Percentiles rank a stretch among this genome's conserved stretches.
These are phyloP conservation scores for Hypoxylon sp. DNA, from an alignment of 2,329 filamentous ascomycete genomes.

Conservation along the genomic window DNA sequence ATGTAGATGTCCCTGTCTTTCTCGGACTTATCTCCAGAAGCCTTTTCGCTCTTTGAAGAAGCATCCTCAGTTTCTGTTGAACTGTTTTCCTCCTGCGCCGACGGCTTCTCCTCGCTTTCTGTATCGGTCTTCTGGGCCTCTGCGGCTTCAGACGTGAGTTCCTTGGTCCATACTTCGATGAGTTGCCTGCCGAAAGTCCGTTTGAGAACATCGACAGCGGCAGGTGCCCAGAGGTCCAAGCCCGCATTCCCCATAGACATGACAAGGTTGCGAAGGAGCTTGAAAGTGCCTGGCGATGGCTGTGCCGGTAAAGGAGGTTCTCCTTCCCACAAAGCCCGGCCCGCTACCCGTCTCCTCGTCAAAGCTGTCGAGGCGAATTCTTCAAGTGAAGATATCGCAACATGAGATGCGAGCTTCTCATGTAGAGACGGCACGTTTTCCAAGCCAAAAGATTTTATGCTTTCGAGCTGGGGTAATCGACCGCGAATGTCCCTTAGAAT, in stretches of 20 bases:
- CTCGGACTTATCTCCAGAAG: constrained; percentile 26
- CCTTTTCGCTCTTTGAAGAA: constrained; percentile 27
- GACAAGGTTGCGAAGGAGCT: constrained; percentile 75
- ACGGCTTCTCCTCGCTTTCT: constrained; percentile 27
- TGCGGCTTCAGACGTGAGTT: constrained; percentile 53
- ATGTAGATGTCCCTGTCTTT: constrained; percentile 62
- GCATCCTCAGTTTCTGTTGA: constrained; percentile 33
- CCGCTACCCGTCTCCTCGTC: constrained; percentile 64
- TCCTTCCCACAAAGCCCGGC: constrained; percentile 83
- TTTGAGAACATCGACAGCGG: constrained; percentile 74
- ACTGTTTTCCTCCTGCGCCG: constrained; percentile 36
- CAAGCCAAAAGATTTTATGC: constrained; percentile 68
- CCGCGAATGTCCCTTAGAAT: constrained; percentile 79
- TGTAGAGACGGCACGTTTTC: constrained; percentile 75
- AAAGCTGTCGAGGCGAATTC: constrained; percentile 59
- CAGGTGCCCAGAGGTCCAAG: constrained; percentile 83
- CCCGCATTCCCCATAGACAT: constrained; percentile 77
- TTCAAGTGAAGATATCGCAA: constrained; percentile 64
- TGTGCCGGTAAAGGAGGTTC: constrained; percentile 79
- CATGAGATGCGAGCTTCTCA: constrained; percentile 66
- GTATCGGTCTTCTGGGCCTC: constrained; percentile 40
- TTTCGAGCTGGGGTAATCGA: constrained; percentile 68
- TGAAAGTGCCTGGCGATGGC: constrained; percentile 80
- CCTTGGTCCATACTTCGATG: constrained; percentile 60
- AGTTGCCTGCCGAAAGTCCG: constrained; percentile 65